phyloP scores from a whole-genome alignment of 495 filamentous ascomycete genomes.

The Amphirosellinia nigrospora region DNA sequence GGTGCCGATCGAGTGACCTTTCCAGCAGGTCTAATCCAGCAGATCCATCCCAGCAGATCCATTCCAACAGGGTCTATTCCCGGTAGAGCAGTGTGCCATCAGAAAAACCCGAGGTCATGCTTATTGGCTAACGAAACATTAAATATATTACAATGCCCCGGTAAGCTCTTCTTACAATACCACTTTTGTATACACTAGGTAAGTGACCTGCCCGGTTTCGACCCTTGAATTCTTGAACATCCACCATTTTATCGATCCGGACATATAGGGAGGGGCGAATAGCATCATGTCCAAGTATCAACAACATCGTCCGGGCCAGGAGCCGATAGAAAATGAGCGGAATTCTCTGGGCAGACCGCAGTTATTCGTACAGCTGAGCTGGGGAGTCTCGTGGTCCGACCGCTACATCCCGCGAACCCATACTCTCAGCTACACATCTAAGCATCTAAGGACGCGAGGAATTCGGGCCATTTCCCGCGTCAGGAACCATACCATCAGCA shows the following conservation, averaged over 20 bases:
- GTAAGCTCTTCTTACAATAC: conserved; percentile 6
- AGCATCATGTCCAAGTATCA: conserved; percentile 41
- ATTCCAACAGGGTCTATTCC: neutral
- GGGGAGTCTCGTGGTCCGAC: conserved; percentile 51
- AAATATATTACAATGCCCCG: conserved; percentile 2
- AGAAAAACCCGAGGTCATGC: neutral
- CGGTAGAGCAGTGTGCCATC: neutral
- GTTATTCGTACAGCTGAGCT: conserved; percentile 53
- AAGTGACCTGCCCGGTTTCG: neutral
- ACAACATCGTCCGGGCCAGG: conserved; percentile 31
- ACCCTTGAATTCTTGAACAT: conserved; percentile 8
- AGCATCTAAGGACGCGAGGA: conserved; percentile 45
- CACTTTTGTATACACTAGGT: neutral
- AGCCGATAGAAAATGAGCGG: conserved; percentile 32
- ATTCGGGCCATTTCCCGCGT: conserved; percentile 46
- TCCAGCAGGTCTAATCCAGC: neutral
- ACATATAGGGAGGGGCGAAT: conserved; percentile 7
- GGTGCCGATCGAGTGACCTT: conserved; percentile 2
- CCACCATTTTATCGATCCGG: neutral
- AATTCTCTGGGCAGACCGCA: conserved; percentile 42
- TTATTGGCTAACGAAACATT: neutral
- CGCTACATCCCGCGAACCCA: conserved; percentile 47
- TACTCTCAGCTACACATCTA: conserved; percentile 52
- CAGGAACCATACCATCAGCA: conserved; percentile 35
- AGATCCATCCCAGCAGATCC: no score